Evolutionary conservation across 164 flowering plant genomes (phyloP), one percentile per base, ranked within the genome.

Genomic region (Vitis rotundifolia): DNA sequence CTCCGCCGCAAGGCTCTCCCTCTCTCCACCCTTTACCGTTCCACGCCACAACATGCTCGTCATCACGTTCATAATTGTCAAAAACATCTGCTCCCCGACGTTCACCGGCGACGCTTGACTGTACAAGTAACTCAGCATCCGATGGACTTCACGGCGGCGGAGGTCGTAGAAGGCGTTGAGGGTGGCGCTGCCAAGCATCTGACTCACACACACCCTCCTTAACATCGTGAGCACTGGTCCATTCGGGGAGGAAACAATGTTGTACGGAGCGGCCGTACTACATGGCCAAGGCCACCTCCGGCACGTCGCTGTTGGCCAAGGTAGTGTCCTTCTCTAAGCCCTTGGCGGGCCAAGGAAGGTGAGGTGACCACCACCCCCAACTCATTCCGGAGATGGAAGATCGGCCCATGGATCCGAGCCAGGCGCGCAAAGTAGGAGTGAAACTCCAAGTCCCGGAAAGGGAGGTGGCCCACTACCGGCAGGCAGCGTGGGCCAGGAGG

Each of bases 21-120:
- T 50, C 52, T 76, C 81, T 14, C 76, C 74, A 2, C 73, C 89
- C 31, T 70, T 52, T 12, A 83, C 18, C 2, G 86, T 74, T 2
- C 81, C 84, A 3, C 91, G 88, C 91, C 91, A 89, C 69, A 85
- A 11, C 83, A 83, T 85, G 65, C 74, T 77, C 3, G 84, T 84
- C 4, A 84, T 68, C 70, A 79, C 82, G 22, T 84, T 81, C 13
- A 85, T 29, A 22, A 78, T 61, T 1, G 82, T 77, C 73, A 80
- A 22, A 58, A 89, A 84, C 78, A 75, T 61, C 71, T 78, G 78
- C 69, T 84, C 84, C 3, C 90, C 90, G 0, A 89, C 66, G 49
- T 84, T 71, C 5, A 86, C 73, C 11, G 78, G 76, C 19, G 18
- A 19, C 2, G 67, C 64, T 60, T 63, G 74, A 0, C 57, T 3